Evolutionary conservation across 1,284 basidiomycete genomes (phyloP), one percentile per base, ranked within the genome.

Genomic region (Ustilago loliicola): DNA sequence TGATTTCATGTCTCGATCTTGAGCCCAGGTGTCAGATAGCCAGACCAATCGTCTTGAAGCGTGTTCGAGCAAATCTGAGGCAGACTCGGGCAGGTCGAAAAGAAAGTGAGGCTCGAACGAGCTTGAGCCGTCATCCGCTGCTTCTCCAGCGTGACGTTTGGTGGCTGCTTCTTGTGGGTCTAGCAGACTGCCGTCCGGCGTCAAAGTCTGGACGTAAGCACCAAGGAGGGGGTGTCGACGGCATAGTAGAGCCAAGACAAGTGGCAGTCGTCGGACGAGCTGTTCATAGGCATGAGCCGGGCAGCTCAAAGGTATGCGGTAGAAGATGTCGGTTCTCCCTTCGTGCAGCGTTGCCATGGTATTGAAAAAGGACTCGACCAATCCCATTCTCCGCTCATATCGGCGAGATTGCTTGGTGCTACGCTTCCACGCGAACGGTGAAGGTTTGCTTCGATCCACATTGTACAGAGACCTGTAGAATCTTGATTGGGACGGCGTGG

Each of bases 51-150:
- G 21, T 2, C 56, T 30, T 10, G 71, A 63, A 2, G 75, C 66
- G n/a, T 36, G 38, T 6, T 66, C 47, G 58, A 77, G 60, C 34
- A 77, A 25, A 17, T 56, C 56, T 9, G 63, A 51, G 21, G 67
- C 61, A 9, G 70, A 57, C 10, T 32, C 9, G 15, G 71, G 67
- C 11, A 70, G 19, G 21, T 73, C 42, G 32, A 67, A 70, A n/a
- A 77, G 38, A 42, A 77, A 77, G 30, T 77, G 75, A 32, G 75
- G 75, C 59, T 77, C 75, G 21, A 67, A 77, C 38, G 75, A 77
- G 61, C 64, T 66, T 0, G 75, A 73, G 6, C 51, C 75, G 48
- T 77, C 75, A 5, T 63, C 36, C 5, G 69, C 60, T 45, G 74
- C 69, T 54, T 73, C 71, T 11, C 75, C 75, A 3, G 40, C 34